Base-by-base conservation (phyloP, 495 filamentous ascomycete genomes). In the Talaromyces stipitatus region DNA sequence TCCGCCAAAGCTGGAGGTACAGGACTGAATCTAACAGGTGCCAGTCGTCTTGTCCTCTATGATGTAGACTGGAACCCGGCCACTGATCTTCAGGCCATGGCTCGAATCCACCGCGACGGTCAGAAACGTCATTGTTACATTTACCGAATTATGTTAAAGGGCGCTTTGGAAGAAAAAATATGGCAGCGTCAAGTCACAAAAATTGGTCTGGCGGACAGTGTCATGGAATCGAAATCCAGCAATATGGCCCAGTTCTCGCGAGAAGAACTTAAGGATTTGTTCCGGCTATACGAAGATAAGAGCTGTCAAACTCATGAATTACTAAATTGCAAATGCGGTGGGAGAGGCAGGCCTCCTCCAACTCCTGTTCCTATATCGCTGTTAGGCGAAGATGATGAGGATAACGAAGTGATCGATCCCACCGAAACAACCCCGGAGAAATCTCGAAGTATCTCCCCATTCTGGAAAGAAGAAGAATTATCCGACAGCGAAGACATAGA, bases 31-130 rank as follows among this genome's bases (percentile, higher is more conserved):
- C 79, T 92, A 3, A 86, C 89, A 57, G 88, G 88, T 20, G 88
- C 88, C 3, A 87, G 84, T 20, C 78, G 88, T 10, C 79, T 92
- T 0, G 74, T 91, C 7, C 80, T 92, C 2, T 91, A 91, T 63
- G 88, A 92, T 61, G 79, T 88, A 5, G 88, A 91, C 68, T 92
- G 88, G 88, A 92, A 92, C 61, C 88, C 88, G 1, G 84, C 85
- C 7, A 91, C 86, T 2, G 88, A 92, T 61, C 72, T 86, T 18
- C 88, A 92, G 65, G 88, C 88, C n/a, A 91, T 92, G 89, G 88
- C 88, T 2, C 81, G 88, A 3, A 87, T 92, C 48, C 88, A 91
- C 65, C 78, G 88, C 27, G 88, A 91, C 60, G 88, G 88, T 14
- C 88, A 92, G 64, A 89, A 84, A 65, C 70, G 73, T 2, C 79